Evolutionary conservation across 768 basidiomycete genomes (phyloP).

Genomic region (Ramaria sp.): DNA sequence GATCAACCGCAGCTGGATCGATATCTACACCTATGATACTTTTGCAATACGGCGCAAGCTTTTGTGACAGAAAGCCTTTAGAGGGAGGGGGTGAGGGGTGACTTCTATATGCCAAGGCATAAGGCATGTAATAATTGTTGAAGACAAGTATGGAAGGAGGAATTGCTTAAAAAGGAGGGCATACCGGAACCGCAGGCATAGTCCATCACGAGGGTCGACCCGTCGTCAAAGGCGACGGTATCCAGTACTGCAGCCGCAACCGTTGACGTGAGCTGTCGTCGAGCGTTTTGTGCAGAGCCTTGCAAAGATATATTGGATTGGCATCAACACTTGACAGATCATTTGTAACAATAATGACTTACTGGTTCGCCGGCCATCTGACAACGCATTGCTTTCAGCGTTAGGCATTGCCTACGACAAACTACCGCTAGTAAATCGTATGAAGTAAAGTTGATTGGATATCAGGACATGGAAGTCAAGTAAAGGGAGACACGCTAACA

Average conservation of each 20-base stretch:
- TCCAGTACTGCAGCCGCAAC: conserved; percentile 21
- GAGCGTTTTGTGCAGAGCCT: conserved; percentile 1
- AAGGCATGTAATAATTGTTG: too few species aligned
- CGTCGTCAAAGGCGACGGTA: conserved; percentile 40
- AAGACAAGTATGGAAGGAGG: too few species aligned
- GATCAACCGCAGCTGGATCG: conserved; percentile 57
- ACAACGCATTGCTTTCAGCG: too few species aligned
- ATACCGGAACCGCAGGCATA: conserved; percentile 67
- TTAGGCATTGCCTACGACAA: too few species aligned
- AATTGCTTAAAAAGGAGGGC: too few species aligned
- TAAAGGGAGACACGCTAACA: too few species aligned
- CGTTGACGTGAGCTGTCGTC: not conserved
- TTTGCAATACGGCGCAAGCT: conserved; percentile 49
- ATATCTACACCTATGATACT: conserved; percentile 67
- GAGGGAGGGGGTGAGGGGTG: not conserved
- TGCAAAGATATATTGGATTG: not conserved
- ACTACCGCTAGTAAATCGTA: too few species aligned
- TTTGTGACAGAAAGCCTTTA: conserved; percentile 52
- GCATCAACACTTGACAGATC: too few species aligned
- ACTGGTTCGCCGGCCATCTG: too few species aligned
- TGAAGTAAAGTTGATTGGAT: too few species aligned
- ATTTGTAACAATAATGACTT: too few species aligned
- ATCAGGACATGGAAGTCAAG: too few species aligned
- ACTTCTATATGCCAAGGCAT: not conserved
- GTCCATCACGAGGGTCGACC: conserved; percentile 52